Evolutionary conservation across 2,329 filamentous ascomycete species (phyloP).

Genomic region (Colletotrichum echinochloae): DNA sequence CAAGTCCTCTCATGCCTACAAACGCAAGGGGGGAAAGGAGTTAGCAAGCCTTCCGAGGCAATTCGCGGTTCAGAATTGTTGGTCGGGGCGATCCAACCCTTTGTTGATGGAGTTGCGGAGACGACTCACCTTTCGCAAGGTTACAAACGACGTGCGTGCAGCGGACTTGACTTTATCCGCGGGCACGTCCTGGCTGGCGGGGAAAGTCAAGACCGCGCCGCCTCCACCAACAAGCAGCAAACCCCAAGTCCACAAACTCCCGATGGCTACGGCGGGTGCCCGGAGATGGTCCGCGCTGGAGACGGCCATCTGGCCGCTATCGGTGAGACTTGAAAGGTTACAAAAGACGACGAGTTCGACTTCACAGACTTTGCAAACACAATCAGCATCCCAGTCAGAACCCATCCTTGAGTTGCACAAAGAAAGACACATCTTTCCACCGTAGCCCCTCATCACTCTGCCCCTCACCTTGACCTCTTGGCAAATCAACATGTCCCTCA

Average conservation of each 20-base stretch:
- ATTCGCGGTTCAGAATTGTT: neutral
- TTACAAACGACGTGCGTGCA: too few species aligned
- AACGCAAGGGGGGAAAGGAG: neutral
- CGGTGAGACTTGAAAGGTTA: conserved; percentile 18
- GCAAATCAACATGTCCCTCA: conserved; percentile 34
- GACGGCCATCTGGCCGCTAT: conserved; percentile 30
- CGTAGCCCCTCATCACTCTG: neutral
- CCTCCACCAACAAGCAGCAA: conserved; percentile 12
- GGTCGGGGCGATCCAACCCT: neutral
- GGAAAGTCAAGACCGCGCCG: conserved; percentile 14
- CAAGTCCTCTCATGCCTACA: conserved; percentile 17
- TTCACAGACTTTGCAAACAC: neutral
- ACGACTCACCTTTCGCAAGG: neutral
- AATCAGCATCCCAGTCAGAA: neutral
- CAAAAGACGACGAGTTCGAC: conserved; percentile 23
- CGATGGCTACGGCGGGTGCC: neutral
- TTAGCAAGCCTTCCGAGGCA: too few species aligned
- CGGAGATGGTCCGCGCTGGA: neutral
- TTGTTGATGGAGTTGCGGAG: neutral
- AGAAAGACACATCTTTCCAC: neutral
- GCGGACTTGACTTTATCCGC: conserved; percentile 27
- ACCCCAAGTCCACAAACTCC: conserved; percentile 20
- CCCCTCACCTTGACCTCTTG: neutral
- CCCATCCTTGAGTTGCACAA: neutral
- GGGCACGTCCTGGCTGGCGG: neutral